phyloP scores from a whole-genome alignment of 805 yeast genomes.

The Wickerhamiella spandovensis region DNA sequence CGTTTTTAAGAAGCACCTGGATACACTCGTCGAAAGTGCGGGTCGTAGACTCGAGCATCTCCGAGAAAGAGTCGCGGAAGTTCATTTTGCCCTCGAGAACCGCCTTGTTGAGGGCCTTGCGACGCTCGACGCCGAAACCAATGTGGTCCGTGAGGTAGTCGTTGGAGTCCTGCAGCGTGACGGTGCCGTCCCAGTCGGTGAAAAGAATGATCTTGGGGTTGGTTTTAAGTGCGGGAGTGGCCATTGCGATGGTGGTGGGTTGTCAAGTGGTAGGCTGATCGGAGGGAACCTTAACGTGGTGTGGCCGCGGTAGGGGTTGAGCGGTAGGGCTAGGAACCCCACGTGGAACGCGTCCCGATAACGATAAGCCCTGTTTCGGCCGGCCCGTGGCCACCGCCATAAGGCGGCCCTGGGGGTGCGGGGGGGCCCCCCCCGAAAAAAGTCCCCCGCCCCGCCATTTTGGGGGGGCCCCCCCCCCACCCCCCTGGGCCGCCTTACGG shows the following conservation, averaged over 20 bases:
- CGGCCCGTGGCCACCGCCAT: too few relatives aligned
- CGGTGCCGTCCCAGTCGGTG: conserved; percentile 98
- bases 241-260: not conserved
- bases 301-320: not conserved
- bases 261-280: not conserved
- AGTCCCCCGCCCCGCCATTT: too few relatives aligned
- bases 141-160: conserved; percentile 78
- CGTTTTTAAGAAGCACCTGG: conserved; percentile 45
- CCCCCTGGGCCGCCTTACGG: too few relatives aligned
- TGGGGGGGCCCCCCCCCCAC: too few relatives aligned
- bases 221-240: conserved; percentile 21
- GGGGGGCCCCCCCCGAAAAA: too few relatives aligned
- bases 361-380: too few relatives aligned
- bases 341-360: not conserved
- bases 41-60: conserved; percentile 69
- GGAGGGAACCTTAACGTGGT: not conserved
- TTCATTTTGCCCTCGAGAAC: conserved; percentile 54
- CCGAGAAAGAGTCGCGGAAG: conserved; percentile 62
- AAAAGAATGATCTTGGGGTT: conserved; percentile 64
- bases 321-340: not conserved
- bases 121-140: conserved; percentile 66
- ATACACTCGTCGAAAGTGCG: conserved; percentile 75
- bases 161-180: conserved; percentile 88
- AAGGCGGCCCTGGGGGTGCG: too few relatives aligned
- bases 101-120: conserved; percentile 55